phyloP scores from a whole-genome alignment of 179 eudicot species.

The Patellifolia procumbens region DNA sequence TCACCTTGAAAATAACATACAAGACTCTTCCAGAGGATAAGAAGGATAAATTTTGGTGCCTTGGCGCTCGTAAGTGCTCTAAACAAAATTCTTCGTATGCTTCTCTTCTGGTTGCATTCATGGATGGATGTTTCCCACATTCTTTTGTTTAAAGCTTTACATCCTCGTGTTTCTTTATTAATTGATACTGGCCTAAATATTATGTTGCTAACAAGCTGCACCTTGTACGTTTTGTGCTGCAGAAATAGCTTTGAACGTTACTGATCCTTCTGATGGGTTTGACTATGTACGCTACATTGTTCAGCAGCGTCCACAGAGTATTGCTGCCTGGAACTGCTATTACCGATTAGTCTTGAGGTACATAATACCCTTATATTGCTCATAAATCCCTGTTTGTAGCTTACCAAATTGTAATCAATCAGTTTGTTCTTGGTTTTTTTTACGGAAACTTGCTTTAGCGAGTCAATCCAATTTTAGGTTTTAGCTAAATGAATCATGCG shows the following conservation, averaged over 20 bases:
- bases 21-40: conserved; percentile 56
- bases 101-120: not conserved
- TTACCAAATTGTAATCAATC: not conserved
- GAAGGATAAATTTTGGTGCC: conserved; percentile 72
- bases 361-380: conserved; percentile 9
- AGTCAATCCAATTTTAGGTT: not conserved
- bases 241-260: conserved; percentile 45
- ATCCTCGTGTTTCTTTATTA: not conserved
- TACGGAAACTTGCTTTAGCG: not conserved
- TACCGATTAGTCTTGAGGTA: conserved; percentile 46
- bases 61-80: conserved; percentile 80
- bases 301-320: conserved; percentile 43
- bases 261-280: conserved; percentile 46
- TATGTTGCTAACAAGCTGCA: conserved; percentile 1
- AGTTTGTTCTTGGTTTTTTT: conserved; percentile 1
- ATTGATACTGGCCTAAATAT: not conserved
- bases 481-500: not conserved
- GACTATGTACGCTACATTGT: conserved; percentile 43
- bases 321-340: conserved; percentile 52
- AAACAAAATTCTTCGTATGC: not conserved
- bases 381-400: not conserved
- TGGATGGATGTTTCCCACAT: not conserved
- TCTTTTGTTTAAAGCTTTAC: not conserved
- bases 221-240: conserved; percentile 24
- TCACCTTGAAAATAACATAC: conserved; percentile 55